Base-by-base conservation (phyloP, 108 stramenopile genomes). In the Cyclotella kingstonii region DNA sequence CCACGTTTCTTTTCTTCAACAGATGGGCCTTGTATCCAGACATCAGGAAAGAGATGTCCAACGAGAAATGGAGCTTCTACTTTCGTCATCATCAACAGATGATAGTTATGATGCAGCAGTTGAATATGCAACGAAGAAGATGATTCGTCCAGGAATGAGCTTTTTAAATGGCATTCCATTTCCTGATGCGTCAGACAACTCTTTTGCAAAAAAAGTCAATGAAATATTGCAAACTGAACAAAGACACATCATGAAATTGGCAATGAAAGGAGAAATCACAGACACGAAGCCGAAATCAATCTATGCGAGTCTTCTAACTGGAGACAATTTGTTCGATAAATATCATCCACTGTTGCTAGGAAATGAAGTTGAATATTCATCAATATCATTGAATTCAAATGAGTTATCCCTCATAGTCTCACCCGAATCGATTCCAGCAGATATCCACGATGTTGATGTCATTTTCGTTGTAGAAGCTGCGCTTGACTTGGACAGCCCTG, bases 151-250 rank as follows among this genome's bases (percentile, higher is more conserved):
- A 28, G 91, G 91, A 1, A 88, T 90, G 88, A 74, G 77, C 48
- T 93, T 93, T 60, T 55, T 89, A 39, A 93, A 93, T 57, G 91
- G 91, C n/a, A 79, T 84, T 19, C 88, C 91, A 3, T 44, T 93
- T 18, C 85, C 88, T 5, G 55, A 57, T 26, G 39, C 36, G 21
- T 61, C 61, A 30, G 46, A 59, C n/a, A 34, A 62, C 35, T 73
- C 81, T 4, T 73, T 56, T 48, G 36, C 39, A 35, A 63, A 74
- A 38, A 55, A 59, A 18, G 34, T 83, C 1, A 68, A 78, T 31
- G 54, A 63, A 33, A 56, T 88, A 8, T 73, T 93, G 36, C 62
- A 48, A 26, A 74, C 90, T 48, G 91, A 93, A 44, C 81, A 83
- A 33, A 28, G 63, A 2, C 60, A 78, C 36, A 68, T 93, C 0